These are phyloP conservation scores for Phanerodontia chrysosporium DNA, from an alignment of 768 basidiomycete species.

Conservation along the genomic window DNA sequence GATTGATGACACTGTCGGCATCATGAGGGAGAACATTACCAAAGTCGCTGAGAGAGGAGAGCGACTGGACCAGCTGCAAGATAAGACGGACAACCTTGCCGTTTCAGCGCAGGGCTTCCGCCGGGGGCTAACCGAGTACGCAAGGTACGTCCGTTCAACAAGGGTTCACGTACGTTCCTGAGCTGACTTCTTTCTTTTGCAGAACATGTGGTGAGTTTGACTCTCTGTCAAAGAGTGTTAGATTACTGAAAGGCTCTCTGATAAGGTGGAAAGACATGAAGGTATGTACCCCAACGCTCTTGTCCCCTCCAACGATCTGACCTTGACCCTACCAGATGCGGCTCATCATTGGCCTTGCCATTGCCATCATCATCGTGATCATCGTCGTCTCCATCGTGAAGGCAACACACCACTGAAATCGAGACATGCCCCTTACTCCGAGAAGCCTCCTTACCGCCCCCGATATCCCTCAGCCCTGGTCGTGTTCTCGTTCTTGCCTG, in stretches of 20 bases:
- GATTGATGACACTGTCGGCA: constrained; percentile 94
- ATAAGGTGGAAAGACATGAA: constrained; percentile 97
- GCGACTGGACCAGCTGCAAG: constrained; percentile 88
- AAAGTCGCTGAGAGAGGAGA: constrained; percentile 96
- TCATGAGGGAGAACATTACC: constrained; percentile 98
- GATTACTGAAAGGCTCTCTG: background rate
- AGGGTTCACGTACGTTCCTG: background rate
- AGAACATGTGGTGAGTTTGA: constrained; percentile 89
- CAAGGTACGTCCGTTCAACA: constrained; percentile 58
- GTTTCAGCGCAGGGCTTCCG: constrained; percentile 99
- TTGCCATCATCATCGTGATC: constrained; percentile 88
- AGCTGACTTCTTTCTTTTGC: constrained; percentile 6
- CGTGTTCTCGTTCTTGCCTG: constrained; percentile 17
- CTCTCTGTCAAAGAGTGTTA: background rate
- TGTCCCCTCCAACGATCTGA: constrained; percentile 3
- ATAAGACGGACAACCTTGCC: constrained; percentile 99
- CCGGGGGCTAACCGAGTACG: constrained; percentile 95
- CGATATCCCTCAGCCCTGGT: constrained; percentile 2
- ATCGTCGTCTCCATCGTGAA: constrained; percentile 95
- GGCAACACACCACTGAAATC: constrained; percentile 46
- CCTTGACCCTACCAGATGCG: constrained; percentile 63
- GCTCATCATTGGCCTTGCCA: constrained; percentile 89
- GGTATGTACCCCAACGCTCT: constrained; percentile 40
- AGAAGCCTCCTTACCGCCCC: constrained; percentile 6
- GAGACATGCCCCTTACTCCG: background rate